Base-by-base conservation (phyloP, 495 filamentous ascomycete species). In the Penicillium bovifimosum region DNA sequence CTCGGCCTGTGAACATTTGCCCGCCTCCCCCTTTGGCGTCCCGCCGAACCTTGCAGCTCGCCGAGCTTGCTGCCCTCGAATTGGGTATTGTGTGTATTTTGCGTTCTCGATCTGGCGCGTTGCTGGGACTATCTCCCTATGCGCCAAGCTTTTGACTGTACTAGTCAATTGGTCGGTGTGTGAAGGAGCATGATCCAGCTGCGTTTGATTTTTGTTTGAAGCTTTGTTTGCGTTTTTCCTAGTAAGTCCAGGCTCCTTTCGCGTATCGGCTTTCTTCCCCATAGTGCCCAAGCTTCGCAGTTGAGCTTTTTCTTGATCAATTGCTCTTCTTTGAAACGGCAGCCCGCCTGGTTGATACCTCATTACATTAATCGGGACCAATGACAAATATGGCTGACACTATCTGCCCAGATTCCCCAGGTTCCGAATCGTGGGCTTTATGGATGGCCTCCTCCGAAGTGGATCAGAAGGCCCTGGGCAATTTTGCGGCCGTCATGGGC, bases 381-480 rank as follows among this genome's bases (percentile, higher is more conserved):
- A 27, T 16, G 14, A 34, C 41, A 29, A 35, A 20, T 26, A 59
- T 64, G 52, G 35, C 60, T 66, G 45, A 66, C 55, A 45, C 62
- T 46, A 13, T 46, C 14, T 33, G 41, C 40, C 28, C 42, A 45
- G 52, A 52, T 41, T 41, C 32, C 34, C 9, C 44, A 62, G 67
- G 63, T 32, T 41, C 63, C 26, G 52, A 43, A 10, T 45, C 61
- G 14, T 55, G 74, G 31, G 52, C 53, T 61, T 60, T 72, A 63
- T 79, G 77, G 77, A 97, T 96, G 93, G 92, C 95, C 69, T 91
- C 89, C 66, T 91, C 90, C 41, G 90, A 96, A 69, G 88, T 97
- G 39, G 93, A 97, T 68, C 90, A 96, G 74, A 97, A 96, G 73
- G 95, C 91, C 70, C 78, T 98, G 58, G 90, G 88, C 67, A 81